phyloP scores from a whole-genome alignment of 176 grass and related monocot genomes.

The Paspalum vaginatum region DNA sequence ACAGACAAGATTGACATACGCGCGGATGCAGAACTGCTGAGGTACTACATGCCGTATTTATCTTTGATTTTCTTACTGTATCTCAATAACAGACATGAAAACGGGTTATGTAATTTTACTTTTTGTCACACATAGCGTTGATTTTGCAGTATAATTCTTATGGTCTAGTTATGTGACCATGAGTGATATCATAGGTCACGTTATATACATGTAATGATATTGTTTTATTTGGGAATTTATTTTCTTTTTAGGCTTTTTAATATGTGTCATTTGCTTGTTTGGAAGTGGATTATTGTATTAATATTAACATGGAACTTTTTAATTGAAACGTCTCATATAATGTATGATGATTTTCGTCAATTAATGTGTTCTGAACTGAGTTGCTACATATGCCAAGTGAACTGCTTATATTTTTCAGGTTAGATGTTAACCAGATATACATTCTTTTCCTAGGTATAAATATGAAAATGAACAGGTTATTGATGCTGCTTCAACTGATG shows the following conservation, averaged over 20 bases:
- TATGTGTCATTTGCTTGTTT: background rate
- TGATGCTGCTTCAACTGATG: slow-evolving; percentile 95
- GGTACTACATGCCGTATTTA: slow-evolving; percentile 57
- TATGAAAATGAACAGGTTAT: slow-evolving; percentile 98
- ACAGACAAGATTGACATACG: slow-evolving; percentile 94
- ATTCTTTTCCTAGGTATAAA: slow-evolving; percentile 86
- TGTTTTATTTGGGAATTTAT: slow-evolving; percentile 20
- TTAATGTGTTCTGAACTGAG: slow-evolving; percentile 13
- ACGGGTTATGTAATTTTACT: background rate
- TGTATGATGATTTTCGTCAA: slow-evolving; percentile 15
- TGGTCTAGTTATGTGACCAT: slow-evolving; percentile 20
- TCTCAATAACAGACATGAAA: slow-evolving; percentile 36
- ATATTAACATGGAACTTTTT: slow-evolving; percentile 7
- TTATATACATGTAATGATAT: slow-evolving; percentile 9
- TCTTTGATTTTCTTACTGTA: slow-evolving; percentile 26
- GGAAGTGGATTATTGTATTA: slow-evolving; percentile 2
- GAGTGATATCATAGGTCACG: background rate
- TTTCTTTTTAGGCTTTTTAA: background rate
- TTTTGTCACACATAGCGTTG: slow-evolving; percentile 23
- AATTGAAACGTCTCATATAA: background rate
- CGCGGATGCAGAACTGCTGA: slow-evolving; percentile 91
- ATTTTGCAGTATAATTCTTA: background rate
- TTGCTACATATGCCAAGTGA: slow-evolving; percentile 31
- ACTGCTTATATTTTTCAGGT: slow-evolving; percentile 33
- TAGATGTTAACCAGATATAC: slow-evolving; percentile 38